These are phyloP conservation scores for Naganishia liquefaciens DNA, from an alignment of 1,284 basidiomycete genomes.

Conservation along the genomic window DNA sequence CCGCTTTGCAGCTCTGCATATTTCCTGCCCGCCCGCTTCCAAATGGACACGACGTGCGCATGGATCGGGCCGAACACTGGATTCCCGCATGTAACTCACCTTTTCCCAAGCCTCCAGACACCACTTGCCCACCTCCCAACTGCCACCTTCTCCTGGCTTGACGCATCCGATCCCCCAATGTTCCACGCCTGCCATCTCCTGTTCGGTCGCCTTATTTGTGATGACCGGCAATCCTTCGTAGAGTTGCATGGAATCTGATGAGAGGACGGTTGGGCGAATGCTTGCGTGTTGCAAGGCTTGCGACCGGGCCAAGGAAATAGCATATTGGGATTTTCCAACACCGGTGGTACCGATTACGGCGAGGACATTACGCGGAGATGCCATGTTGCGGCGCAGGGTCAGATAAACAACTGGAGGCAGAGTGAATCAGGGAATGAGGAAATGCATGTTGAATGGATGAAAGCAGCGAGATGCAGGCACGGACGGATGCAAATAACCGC, in stretches of 20 bases:
- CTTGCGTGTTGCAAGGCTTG: neutral
- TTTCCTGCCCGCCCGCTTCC: no score
- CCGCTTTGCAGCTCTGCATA: no score
- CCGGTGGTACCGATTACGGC: constrained; percentile 93
- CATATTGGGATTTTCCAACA: constrained; percentile 92
- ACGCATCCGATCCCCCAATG: constrained; percentile 90
- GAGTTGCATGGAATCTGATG: constrained; percentile 97
- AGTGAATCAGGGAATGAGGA: no score
- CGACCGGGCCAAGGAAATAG: constrained; percentile 67
- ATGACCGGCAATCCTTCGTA: constrained; percentile 92
- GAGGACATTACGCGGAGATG: constrained; percentile 52
- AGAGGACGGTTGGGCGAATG: constrained; percentile 63
- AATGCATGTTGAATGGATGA: no score
- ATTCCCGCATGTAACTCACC: constrained; percentile 56
- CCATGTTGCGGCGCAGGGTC: no score
- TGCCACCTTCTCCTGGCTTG: constrained; percentile 78
- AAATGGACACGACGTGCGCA: no score
- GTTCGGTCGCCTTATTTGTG: constrained; percentile 85
- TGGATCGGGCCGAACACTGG: neutral
- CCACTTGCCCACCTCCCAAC: constrained; percentile 70
- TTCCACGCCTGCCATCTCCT: constrained; percentile 76
- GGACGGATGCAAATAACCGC: no score
- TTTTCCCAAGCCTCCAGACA: constrained; percentile 69
- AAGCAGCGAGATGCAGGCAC: no score
- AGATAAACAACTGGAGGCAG: no score